These are phyloP conservation scores for Castanea mollissima DNA, from an alignment of 306 rosid species.

Conservation along the genomic window DNA sequence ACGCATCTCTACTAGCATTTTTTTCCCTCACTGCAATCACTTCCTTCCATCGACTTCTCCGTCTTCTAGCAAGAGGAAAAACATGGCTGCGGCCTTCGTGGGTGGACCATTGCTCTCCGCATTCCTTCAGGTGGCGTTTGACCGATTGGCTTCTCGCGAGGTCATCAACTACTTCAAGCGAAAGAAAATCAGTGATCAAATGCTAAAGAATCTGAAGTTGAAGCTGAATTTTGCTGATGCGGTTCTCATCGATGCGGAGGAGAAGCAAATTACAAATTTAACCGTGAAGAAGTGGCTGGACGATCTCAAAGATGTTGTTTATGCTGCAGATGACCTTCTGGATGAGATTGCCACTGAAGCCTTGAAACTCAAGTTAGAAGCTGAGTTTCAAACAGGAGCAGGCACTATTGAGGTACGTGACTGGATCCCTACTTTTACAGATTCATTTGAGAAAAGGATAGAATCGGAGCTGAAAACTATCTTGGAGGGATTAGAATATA, in stretches of 20 bases:
- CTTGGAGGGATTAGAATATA: neutral
- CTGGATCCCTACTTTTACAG: neutral
- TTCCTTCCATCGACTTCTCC: too few relatives aligned
- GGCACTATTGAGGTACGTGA: neutral
- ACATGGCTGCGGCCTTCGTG: too few relatives aligned
- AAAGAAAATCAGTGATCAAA: neutral
- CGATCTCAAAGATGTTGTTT: neutral
- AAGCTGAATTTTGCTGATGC: neutral
- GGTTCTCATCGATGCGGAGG: constrained; percentile 24
- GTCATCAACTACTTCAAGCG: neutral
- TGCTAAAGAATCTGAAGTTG: constrained; percentile 1
- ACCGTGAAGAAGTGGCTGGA: constrained; percentile 10
- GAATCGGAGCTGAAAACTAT: neutral
- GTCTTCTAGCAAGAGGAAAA: too few relatives aligned
- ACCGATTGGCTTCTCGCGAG: constrained; percentile 10
- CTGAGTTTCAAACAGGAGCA: too few relatives aligned
- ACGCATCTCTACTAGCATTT: too few relatives aligned
- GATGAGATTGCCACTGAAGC: neutral
- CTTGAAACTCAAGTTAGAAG: neutral
- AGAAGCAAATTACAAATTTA: neutral
- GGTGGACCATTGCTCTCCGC: too few relatives aligned
- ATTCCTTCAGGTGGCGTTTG: constrained; percentile 19
- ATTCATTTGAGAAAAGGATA: neutral
- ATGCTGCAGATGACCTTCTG: constrained; percentile 5
- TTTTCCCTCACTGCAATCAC: too few relatives aligned